These are phyloP conservation scores for Nicotiana undulata DNA, from an alignment of 257 asterid genomes.

Conservation along the genomic window DNA sequence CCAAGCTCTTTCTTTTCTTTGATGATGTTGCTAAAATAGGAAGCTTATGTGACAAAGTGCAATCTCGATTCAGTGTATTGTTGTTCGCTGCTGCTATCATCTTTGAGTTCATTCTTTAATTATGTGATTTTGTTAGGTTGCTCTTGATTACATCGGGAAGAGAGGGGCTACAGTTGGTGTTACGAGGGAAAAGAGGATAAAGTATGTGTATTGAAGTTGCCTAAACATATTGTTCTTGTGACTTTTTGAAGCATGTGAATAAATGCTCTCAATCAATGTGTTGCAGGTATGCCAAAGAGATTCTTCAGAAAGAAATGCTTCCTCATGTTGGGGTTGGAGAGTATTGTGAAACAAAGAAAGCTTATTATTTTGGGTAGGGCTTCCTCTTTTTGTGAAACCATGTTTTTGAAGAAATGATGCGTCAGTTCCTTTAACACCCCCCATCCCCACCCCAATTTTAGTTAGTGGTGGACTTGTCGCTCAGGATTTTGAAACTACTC, in stretches of 20 bases:
- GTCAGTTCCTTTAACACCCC: not conserved
- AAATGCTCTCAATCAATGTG: slow-evolving; percentile 6
- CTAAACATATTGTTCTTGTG: not conserved
- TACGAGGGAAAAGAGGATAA: slow-evolving; percentile 88
- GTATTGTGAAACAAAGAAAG: slow-evolving; percentile 91
- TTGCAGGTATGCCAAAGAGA: slow-evolving; percentile 88
- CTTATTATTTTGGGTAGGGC: slow-evolving; percentile 86
- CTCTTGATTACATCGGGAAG: slow-evolving; percentile 93
- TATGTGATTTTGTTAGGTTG: slow-evolving; percentile 51
- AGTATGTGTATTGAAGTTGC: slow-evolving; percentile 36
- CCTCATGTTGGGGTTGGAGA: slow-evolving; percentile 98
- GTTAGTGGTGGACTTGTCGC: slow-evolving; percentile 8
- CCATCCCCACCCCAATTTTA: not conserved
- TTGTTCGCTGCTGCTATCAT: not conserved
- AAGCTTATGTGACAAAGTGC: not conserved
- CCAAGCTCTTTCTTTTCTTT: slow-evolving; percentile 5
- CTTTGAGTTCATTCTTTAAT: not conserved
- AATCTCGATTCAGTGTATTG: not conserved
- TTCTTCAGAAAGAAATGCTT: slow-evolving; percentile 97
- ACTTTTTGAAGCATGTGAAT: not conserved
- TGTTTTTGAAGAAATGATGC: not conserved
- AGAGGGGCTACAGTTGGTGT: slow-evolving; percentile 99
- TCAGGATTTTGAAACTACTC: slow-evolving; percentile 7
- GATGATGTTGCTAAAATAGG: not conserved
- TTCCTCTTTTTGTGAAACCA: not conserved